These are phyloP conservation scores for Leersia perrieri DNA, from an alignment of 176 grass and related monocot genomes.

Conservation along the genomic window DNA sequence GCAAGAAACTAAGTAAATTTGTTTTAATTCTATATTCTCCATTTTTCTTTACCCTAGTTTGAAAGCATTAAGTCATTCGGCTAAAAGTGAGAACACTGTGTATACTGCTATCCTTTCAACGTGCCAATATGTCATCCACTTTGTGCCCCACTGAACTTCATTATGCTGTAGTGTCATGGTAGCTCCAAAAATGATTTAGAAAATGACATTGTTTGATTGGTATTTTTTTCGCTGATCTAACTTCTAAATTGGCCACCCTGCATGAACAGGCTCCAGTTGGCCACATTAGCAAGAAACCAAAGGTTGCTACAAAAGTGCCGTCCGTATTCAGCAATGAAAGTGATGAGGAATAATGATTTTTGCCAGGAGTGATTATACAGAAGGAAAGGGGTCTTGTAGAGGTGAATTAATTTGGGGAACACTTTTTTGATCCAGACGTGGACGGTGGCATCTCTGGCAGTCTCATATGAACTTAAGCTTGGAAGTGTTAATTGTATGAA, in stretches of 20 bases:
- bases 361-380: background rate
- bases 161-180: background rate
- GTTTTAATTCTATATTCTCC: background rate
- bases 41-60: background rate
- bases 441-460: background rate
- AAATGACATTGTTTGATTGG: background rate
- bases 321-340: conserved; percentile 78
- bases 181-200: background rate
- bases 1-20: background rate
- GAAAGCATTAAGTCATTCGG: background rate
- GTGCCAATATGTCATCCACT: background rate
- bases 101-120: background rate
- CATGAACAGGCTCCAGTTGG: conserved; percentile 45
- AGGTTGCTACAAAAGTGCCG: conserved; percentile 58
- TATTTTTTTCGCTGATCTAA: background rate
- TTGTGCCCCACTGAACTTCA: background rate
- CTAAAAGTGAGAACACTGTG: background rate
- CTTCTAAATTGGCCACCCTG: background rate
- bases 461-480: background rate
- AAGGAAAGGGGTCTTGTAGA: background rate
- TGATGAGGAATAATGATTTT: conserved; percentile 58
- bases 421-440: background rate
- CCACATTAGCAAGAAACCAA: conserved; percentile 67
- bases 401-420: background rate
- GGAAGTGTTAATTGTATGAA: background rate